Evolutionary conservation across 2,329 filamentous ascomycete species (phyloP), one percentile per base, ranked within the genome.

Genomic region (Aspergillus tubingensis): DNA sequence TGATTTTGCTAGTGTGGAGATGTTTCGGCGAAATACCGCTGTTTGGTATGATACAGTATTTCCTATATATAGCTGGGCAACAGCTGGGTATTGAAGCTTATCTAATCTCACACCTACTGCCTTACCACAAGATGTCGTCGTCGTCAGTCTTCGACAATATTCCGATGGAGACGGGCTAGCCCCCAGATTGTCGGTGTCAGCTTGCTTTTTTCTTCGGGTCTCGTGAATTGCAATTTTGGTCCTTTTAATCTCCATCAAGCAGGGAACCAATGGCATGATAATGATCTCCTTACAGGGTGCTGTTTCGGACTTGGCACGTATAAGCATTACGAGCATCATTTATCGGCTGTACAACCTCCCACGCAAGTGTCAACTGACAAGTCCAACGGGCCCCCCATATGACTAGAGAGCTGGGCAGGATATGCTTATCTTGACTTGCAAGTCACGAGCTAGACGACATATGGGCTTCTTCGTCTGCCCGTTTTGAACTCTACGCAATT

Each of bases 361-460:
- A 23, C 27, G 39, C 53, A 36, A 54, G 27, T 47, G 39, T 55
- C 53, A 55, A 55, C 39, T 55, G 53, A 55, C 53, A 32, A 44
- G 39, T 44, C 39, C 27, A 44, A 25, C 19, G 32, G 21, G 30
- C 11, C 32, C 15, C 23, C 39, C 39, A 25, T 47, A 43, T 32
- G 19, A 47, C 39, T 32, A 13, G 25, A 11, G n/a, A 36, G 43
- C 25, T 43, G 32, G 32, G 32, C 32, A n/a, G 43, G 43, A 47
- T 43, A 55, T 44, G 53, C 53, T 55, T 55, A 55, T 55, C 53
- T 55, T 30, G 53, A 55, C 39, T 25, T 43, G 53, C 41, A 43
- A 44, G 39, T 32, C 25, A 47, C 43, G 41, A 32, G 53, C 43
- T 17, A 17, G 47, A 50, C 5, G 25, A 17, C 41, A 44, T 23